Evolutionary conservation across 805 yeast genomes (phyloP), one percentile per base, ranked within the genome.

Genomic region (Lipomyces mesembrius): DNA sequence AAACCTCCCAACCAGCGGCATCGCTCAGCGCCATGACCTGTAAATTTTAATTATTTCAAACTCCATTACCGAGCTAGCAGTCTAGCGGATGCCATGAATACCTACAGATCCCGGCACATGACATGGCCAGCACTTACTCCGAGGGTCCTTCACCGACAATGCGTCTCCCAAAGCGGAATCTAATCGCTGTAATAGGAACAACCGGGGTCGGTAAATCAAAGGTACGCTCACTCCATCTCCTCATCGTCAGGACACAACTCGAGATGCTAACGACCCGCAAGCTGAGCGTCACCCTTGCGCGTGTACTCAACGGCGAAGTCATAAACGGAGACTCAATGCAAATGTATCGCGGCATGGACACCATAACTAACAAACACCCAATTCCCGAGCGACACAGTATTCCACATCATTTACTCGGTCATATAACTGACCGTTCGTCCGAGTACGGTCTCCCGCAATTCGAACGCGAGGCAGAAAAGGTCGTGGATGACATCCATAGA

Each of bases 241-340:
- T 32, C 6, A 12, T 20, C 14, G 43, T 4, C 43, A 12, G 32
- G 7, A 4, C 6, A 5, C 37, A n/a, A 14, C 22, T 25, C 46
- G 51, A 22, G 27, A 17, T 29, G 20, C 55, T 27, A 60, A 20
- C 52, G 9, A 22, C 9, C 51, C 17, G 2, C n/a, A 71, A 87
- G 83, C 84, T 90, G 67, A 85, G 91, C 57, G 86, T 92, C 2
- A 94, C 92, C 67, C 76, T 95, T 25, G 97, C 98, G 11, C 82
- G 85, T 71, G 83, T 83, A 34, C 83, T 89, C 61, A 84, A 88
- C 74, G 98, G 98, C 25, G 98, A 95, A 75, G 83, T 95, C 70
- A 90, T 95, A 70, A 95, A 95, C 77, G 97, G 97, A 0, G 99
- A 95, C 76, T 92, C 98, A 0, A 93, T 95, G 98, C 99, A 95